A percentile compares a stretch with the other conserved stretches of the same genome.
Conservation (phyloP, 352 stramenopile genomes). For the Pythium dissotocum region DNA sequence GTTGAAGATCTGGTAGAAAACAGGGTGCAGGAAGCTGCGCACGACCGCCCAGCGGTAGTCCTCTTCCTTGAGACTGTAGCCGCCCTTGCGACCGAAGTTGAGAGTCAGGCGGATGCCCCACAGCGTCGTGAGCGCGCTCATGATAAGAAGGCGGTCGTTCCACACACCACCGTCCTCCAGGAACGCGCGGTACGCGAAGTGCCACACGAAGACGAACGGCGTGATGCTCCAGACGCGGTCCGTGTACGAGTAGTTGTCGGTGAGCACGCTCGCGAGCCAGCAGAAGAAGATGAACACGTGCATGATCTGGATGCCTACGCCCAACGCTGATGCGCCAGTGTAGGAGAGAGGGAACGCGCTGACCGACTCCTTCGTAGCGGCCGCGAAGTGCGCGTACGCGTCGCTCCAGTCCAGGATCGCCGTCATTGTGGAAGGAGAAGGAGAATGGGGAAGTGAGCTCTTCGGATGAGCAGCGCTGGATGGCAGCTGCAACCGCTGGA, state of each 20-base stretch:
- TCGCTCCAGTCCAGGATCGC: conserved; percentile 36
- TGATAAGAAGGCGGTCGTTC: conserved; percentile 65
- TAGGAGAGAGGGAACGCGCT: conserved; percentile 42
- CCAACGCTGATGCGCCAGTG: conserved; percentile 37
- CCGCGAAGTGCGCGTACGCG: conserved; percentile 35
- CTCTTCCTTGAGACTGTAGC: conserved; percentile 88
- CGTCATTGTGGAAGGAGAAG: conserved; percentile 2
- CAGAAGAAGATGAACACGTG: conserved; percentile 43
- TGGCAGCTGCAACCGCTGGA: neutral
- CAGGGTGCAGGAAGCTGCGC: conserved; percentile 74
- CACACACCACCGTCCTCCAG: conserved; percentile 58
- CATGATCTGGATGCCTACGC: conserved; percentile 47
- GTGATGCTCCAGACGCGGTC: conserved; percentile 93
- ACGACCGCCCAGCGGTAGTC: conserved; percentile 93
- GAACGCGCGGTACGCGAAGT: conserved; percentile 61
- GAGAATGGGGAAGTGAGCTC: conserved; percentile 11
- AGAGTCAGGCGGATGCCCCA: conserved; percentile 89
- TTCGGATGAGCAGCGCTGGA: conserved; percentile 5
- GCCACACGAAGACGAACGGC: conserved; percentile 86
- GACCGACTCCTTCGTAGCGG: conserved; percentile 36
- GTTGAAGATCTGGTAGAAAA: conserved; percentile 91
- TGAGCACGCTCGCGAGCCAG: conserved; percentile 67
- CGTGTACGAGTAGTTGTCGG: conserved; percentile 90
- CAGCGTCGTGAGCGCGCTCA: conserved; percentile 78
- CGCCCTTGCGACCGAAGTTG: conserved; percentile 92